Base-by-base conservation (phyloP, 2,329 filamentous ascomycete genomes). In the Hymenoscyphus salicellus region DNA sequence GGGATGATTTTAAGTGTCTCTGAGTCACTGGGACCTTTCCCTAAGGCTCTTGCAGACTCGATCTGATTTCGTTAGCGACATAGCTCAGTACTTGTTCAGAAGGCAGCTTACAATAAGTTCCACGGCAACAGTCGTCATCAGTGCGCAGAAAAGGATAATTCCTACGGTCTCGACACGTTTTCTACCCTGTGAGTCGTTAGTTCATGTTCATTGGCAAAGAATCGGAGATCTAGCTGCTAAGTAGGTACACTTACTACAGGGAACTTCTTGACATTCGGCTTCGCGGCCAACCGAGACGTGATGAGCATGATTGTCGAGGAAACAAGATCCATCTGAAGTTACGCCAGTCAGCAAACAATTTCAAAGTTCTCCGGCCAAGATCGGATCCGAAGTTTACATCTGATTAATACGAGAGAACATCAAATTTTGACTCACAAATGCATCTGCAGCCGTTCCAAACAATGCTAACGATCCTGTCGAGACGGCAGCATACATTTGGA, bases 91-190 rank as follows among this genome's bases (percentile, higher is more conserved):
- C 57, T 49, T 65, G 55, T 49, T 68, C 52, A 32, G 26, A 55
- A 49, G 20, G n/a, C 26, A 30, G 75, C 81, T 74, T 75, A 84
- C 83, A 58, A 86, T 82, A 28, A 89, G 77, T 71, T 88, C 83
- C 33, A 88, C 84, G 59, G 86, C 85, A 4, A 88, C 86, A 0
- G 86, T 88, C 1, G 86, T 87, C 85, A 89, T 88, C 65, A 89
- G 78, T 55, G 85, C 85, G 67, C 85, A 87, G 74, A 89, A 89
- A 57, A 89, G 81, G 69, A 89, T 85, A 66, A 89, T 85, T 33
- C 85, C 86, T 64, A 88, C 81, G 1, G 86, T 87, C 76, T 89
- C 86, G 59, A 88, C 83, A 63, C 86, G 80, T 4, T 82, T 86
- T 10, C 86, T 82, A 52, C 84, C 86, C 78, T 81, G 69, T 36